Evolutionary conservation across 1,284 basidiomycete genomes (phyloP).

Genomic region (Hypsizygus ulmarius): DNA sequence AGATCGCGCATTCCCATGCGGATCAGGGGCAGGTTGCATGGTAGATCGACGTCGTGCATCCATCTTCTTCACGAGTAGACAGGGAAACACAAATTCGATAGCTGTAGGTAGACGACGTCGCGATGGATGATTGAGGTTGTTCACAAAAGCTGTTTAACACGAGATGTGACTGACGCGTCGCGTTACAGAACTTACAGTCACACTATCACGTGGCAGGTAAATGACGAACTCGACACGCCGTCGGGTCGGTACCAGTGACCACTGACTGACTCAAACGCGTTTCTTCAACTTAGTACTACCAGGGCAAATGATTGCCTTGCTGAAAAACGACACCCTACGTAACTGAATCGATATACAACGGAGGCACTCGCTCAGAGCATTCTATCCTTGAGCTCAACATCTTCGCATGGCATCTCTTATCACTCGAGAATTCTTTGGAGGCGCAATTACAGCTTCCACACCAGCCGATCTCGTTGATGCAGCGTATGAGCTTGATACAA

Average conservation of each 20-base stretch:
- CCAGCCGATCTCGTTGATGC: conserved; percentile 74
- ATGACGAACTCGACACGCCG: no score
- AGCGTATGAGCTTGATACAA: conserved; percentile 58
- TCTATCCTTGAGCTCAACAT: neutral
- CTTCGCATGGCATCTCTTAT: conserved; percentile 14
- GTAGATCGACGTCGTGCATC: conserved; percentile 56
- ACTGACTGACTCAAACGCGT: no score
- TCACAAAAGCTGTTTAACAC: neutral
- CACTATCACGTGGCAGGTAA: no score
- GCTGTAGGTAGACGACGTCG: neutral
- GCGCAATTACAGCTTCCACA: conserved; percentile 73
- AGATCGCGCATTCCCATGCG: conserved; percentile 51
- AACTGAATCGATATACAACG: no score
- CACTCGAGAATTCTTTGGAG: conserved; percentile 60
- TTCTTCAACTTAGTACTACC: no score
- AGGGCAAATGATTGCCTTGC: no score
- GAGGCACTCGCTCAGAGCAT: neutral
- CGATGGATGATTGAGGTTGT: conserved; percentile 2
- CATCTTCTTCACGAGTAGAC: conserved; percentile 24
- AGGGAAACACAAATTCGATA: no score
- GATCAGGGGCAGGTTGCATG: conserved; percentile 52
- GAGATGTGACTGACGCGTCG: conserved; percentile 29
- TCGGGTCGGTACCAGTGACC: no score
- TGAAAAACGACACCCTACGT: no score
- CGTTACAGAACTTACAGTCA: conserved; percentile 4